Conservation (phyloP, 208 protist species). For the Crithidia expoeki region DNA sequence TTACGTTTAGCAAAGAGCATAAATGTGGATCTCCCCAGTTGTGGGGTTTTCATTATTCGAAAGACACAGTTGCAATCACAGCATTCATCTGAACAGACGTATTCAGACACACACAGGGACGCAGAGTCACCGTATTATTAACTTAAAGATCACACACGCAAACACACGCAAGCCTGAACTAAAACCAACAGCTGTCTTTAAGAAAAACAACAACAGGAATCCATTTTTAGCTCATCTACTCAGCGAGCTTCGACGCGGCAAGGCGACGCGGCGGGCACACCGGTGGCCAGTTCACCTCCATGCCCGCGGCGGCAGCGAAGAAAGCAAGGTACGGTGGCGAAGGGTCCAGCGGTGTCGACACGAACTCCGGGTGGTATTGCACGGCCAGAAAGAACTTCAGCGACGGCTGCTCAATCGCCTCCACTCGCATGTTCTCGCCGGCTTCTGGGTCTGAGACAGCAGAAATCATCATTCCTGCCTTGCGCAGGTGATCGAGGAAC, state of each 20-base stretch:
- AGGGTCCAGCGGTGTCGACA: conserved; percentile 93
- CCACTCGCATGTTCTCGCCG: conserved; percentile 91
- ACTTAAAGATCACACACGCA: not conserved
- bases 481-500: conserved; percentile 90
- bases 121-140: too few species aligned
- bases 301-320: conserved; percentile 86
- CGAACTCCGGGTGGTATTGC: conserved; percentile 99
- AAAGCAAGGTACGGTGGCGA: conserved; percentile 97
- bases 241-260: not conserved
- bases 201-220: not conserved
- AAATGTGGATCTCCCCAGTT: not conserved
- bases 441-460: conserved; percentile 81
- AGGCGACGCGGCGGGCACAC: conserved; percentile 53
- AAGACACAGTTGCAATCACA: not conserved
- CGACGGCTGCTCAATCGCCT: conserved; percentile 85
- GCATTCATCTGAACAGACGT: not conserved
- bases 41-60: not conserved
- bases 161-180: too few species aligned
- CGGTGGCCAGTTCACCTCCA: conserved; percentile 65
- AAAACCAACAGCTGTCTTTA: too few species aligned
- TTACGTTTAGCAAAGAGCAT: not conserved
- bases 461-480: conserved; percentile 92
- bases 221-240: too few species aligned
- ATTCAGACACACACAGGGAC: not conserved
- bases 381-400: conserved; percentile 94